Conservation (phyloP, 2,329 filamentous ascomycete genomes). For the Hypoxylon sp. region DNA sequence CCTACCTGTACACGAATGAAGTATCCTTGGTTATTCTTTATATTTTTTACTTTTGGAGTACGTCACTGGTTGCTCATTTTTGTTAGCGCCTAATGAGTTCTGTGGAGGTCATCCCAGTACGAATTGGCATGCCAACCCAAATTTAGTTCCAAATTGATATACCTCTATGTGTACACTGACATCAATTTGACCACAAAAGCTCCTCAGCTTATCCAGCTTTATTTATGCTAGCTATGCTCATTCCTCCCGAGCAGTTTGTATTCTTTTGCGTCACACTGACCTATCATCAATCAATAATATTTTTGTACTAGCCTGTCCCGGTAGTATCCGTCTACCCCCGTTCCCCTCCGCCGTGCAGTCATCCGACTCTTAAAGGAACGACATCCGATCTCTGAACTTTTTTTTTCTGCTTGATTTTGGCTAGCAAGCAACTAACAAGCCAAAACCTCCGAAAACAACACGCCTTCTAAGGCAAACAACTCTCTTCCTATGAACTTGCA, state of each 20-base stretch:
- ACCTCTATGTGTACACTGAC: constrained; percentile 36
- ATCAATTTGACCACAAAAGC: constrained; percentile 45
- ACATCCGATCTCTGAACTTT: constrained; percentile 42
- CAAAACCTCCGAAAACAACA: constrained; percentile 11
- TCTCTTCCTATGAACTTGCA: constrained; percentile 42
- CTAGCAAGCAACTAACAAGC: constrained; percentile 14
- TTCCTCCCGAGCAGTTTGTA: constrained; percentile 23
- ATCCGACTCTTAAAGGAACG: constrained; percentile 39
- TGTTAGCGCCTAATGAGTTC: constrained; percentile 30
- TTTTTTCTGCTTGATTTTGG: constrained; percentile 30
- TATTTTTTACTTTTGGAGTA: constrained; percentile 35
- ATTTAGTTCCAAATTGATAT: constrained; percentile 33
- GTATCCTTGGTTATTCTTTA: constrained; percentile 28
- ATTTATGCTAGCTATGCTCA: constrained; percentile 29
- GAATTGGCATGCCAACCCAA: constrained; percentile 29
- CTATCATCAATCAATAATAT: constrained; percentile 34
- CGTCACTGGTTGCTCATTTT: constrained; percentile 40
- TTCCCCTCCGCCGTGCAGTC: constrained; percentile 35
- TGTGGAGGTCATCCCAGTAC: constrained; percentile 28
- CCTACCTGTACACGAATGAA: not conserved
- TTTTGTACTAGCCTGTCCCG: constrained; percentile 38
- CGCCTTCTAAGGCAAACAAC: constrained; percentile 10
- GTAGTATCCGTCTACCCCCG: constrained; percentile 37
- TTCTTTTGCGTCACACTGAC: constrained; percentile 41
- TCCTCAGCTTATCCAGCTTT: constrained; percentile 35